phyloP scores from a whole-genome alignment of 176 grass and related monocot genomes.

The Juncus effusus region DNA sequence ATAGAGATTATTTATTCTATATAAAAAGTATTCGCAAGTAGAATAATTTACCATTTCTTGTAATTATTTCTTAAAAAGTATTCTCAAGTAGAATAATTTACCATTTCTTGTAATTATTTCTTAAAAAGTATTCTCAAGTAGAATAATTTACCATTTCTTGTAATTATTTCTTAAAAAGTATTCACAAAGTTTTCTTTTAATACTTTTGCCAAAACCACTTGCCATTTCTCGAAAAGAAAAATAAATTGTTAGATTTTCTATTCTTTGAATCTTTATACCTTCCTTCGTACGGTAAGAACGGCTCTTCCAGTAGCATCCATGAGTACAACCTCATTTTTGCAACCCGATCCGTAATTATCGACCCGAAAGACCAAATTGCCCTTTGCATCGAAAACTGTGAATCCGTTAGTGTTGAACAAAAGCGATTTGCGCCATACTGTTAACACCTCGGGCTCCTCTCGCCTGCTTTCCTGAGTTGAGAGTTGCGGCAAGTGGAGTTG shows the following conservation, averaged over 20 bases:
- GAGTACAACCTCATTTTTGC: slow-evolving; percentile 52
- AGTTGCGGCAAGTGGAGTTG: slow-evolving; percentile 11
- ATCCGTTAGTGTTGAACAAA: slow-evolving; percentile 70
- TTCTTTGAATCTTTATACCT: slow-evolving; percentile 24
- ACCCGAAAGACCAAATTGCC: slow-evolving; percentile 79
- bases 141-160: background rate
- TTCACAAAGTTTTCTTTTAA: background rate
- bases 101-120: too few relatives aligned
- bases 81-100: too few relatives aligned
- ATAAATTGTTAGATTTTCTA: too few relatives aligned
- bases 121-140: too few relatives aligned
- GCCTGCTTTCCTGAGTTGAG: background rate
- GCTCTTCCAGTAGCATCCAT: slow-evolving; percentile 48
- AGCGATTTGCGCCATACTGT: slow-evolving; percentile 88
- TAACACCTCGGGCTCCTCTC: slow-evolving; percentile 24
- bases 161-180: background rate
- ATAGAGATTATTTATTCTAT: background rate
- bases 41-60: too few relatives aligned
- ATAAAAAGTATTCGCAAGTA: too few relatives aligned
- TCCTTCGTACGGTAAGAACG: slow-evolving; percentile 49
- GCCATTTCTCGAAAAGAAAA: too few relatives aligned
- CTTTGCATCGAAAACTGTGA: slow-evolving; percentile 64
- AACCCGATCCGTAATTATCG: slow-evolving; percentile 49
- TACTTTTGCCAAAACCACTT: background rate
- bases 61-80: too few relatives aligned